These are phyloP conservation scores for Trifolium repens DNA, from an alignment of 306 rosid genomes.

Conservation along the genomic window DNA sequence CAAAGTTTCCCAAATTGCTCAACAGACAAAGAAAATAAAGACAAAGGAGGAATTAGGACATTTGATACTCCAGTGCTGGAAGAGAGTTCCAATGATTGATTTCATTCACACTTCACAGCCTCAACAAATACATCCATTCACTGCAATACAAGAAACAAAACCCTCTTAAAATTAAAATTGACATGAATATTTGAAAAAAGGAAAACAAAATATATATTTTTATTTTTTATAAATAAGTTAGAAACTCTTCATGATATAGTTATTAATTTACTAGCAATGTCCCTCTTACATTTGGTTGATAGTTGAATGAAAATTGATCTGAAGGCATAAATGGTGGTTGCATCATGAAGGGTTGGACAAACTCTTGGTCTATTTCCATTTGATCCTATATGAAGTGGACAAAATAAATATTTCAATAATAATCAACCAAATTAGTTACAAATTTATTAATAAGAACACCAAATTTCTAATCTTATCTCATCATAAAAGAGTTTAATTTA, in stretches of 20 bases:
- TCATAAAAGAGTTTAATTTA: no score
- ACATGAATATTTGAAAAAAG: not conserved
- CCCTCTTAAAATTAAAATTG: no score
- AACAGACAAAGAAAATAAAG: not conserved
- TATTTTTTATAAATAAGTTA: not conserved
- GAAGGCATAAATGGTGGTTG: conserved; percentile 6
- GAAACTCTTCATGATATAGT: not conserved
- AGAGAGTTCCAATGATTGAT: not conserved
- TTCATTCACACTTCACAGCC: not conserved
- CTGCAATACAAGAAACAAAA: conserved; percentile 3
- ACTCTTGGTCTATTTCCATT: not conserved
- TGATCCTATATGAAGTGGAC: not conserved
- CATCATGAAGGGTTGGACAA: conserved; percentile 1
- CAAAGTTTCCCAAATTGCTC: not conserved
- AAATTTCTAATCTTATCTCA: no score
- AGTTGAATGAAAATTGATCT: conserved; percentile 9
- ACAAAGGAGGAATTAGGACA: not conserved
- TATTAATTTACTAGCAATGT: not conserved
- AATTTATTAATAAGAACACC: not conserved
- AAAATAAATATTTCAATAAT: not conserved
- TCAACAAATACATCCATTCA: not conserved
- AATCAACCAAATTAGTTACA: not conserved
- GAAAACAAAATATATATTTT: not conserved
- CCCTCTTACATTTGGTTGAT: conserved; percentile 18
- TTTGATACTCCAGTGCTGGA: not conserved